Evolutionary conservation across 1,284 basidiomycete species (phyloP).

Genomic region (Tylopilus orsonianus): DNA sequence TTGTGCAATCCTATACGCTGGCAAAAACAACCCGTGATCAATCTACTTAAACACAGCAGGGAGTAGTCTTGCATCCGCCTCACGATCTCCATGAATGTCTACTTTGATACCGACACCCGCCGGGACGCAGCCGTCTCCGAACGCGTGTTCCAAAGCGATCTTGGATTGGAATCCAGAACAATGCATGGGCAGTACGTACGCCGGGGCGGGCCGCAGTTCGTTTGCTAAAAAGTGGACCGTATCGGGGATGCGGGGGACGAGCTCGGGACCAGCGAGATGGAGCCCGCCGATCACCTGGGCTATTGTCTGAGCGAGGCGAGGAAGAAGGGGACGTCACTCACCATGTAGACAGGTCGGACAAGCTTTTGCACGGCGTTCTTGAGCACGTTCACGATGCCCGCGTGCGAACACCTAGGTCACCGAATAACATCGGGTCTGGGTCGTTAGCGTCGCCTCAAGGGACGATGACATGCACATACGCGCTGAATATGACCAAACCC

Average conservation of each 20-base stretch:
- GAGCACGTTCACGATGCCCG: slow-evolving; percentile 81
- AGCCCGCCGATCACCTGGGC: slow-evolving; percentile 73
- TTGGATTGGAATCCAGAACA: slow-evolving; percentile 77
- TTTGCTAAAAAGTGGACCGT: slow-evolving; percentile 72
- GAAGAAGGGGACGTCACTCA: slow-evolving; percentile 20
- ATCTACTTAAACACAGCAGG: slow-evolving; percentile 20
- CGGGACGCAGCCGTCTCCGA: slow-evolving; percentile 75
- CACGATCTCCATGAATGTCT: slow-evolving; percentile 45
- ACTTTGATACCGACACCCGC: slow-evolving; percentile 72
- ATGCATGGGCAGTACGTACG: slow-evolving; percentile 79
- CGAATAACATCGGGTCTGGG: neutral
- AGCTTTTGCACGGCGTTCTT: slow-evolving; percentile 63
- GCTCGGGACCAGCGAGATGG: slow-evolving; percentile 70
- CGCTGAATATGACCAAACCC: slow-evolving; percentile 79
- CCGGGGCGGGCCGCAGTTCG: slow-evolving; percentile 58
- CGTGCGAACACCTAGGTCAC: slow-evolving; percentile 68
- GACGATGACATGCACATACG: slow-evolving; percentile 47
- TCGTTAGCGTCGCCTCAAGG: too few relatives aligned
- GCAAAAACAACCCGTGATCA: neutral
- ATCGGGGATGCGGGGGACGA: slow-evolving; percentile 58
- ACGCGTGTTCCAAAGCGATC: slow-evolving; percentile 60
- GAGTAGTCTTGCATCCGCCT: slow-evolving; percentile 40
- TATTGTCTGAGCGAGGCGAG: neutral
- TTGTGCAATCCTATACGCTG: too few relatives aligned
- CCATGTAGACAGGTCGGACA: slow-evolving; percentile 74